Base-by-base conservation (phyloP, 2,329 filamentous ascomycete species). In the Epichloe bromicola region DNA sequence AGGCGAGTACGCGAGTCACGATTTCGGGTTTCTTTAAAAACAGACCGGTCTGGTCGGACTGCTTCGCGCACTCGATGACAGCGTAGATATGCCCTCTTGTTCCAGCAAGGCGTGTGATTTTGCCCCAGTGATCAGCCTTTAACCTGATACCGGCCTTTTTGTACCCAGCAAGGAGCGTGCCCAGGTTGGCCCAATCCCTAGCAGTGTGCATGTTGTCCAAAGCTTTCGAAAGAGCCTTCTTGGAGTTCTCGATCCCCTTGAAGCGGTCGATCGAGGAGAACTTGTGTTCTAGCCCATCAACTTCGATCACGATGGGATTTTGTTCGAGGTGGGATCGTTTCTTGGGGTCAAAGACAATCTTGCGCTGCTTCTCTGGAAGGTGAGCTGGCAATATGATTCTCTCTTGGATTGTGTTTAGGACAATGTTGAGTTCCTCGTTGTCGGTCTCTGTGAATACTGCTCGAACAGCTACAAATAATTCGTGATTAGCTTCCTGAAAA, bases 361-460 rank as follows among this genome's bases (percentile, higher is more conserved):
- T 69, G 58, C 71, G 74, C 65, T 84, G 75, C 48, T 67, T 64
- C 30, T 61, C 52, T 20, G 74, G 70, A 30, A 86, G 75, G 61
- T 80, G 76, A 34, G 72, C 66, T n/a, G 81, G 81, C 41, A 85
- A 66, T 61, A 85, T 76, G 63, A 82, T 73, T 57, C 76, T 75
- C 44, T 73, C 66, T 56, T 81, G 78, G 60, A 85, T 73, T 20
- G 59, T 64, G 40, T 65, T 62, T 54, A 86, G 74, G 34, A 74
- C 60, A 12, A 63, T 52, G 61, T 83, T 74, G 53, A 86, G 73
- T 51, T 78, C 68, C 20, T 69, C 56, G 42, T 75, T 74, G 14
- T 75, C 76, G 4, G 77, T 74, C 49, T 71, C 67, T 7, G 67
- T 62, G 60, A 82, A 82, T 51, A 74, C 63, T 54, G 62, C 61